A percentile compares a stretch with the other conserved stretches of the same genome.
phyloP scores from a whole-genome alignment of 306 rosid genomes.

The Canavalia ensiformis region DNA sequence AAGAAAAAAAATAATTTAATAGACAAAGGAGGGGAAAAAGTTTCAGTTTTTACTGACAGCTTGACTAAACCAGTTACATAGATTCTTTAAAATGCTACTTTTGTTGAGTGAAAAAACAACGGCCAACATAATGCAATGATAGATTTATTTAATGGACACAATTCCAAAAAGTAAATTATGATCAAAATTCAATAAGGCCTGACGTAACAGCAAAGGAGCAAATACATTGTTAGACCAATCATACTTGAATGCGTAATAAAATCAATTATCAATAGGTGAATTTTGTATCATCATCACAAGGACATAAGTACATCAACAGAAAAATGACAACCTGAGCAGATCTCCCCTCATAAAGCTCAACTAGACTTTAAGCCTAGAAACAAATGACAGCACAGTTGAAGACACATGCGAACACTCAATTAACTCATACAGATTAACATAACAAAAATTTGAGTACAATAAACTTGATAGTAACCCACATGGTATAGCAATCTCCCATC shows the following conservation, averaged over 20 bases:
- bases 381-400: conserved; percentile 1
- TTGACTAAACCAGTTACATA: neutral
- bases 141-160: conserved; percentile 10
- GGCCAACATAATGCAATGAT: conserved; percentile 35
- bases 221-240: conserved; percentile 19
- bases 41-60: conserved; percentile 21
- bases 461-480: neutral
- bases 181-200: conserved; percentile 27
- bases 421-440: conserved; percentile 18
- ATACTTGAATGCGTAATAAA: conserved; percentile 13
- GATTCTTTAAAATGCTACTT: conserved; percentile 15
- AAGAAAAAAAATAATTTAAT: neutral
- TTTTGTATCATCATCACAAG: conserved; percentile 35
- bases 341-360: conserved; percentile 16
- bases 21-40: conserved; percentile 21
- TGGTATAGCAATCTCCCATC: conserved; percentile 15
- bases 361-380: conserved; percentile 29
- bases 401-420: conserved; percentile 15
- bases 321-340: conserved; percentile 15
- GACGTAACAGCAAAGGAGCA: conserved; percentile 2
- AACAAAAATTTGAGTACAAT: conserved; percentile 24
- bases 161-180: neutral
- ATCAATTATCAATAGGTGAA: conserved; percentile 1
- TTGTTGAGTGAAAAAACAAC: neutral
- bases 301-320: conserved; percentile 12